A percentile compares a stretch with the other conserved stretches of the same genome.
Evolutionary conservation across 441 rosid species (phyloP).

Genomic region (Mallotus japonicus): DNA sequence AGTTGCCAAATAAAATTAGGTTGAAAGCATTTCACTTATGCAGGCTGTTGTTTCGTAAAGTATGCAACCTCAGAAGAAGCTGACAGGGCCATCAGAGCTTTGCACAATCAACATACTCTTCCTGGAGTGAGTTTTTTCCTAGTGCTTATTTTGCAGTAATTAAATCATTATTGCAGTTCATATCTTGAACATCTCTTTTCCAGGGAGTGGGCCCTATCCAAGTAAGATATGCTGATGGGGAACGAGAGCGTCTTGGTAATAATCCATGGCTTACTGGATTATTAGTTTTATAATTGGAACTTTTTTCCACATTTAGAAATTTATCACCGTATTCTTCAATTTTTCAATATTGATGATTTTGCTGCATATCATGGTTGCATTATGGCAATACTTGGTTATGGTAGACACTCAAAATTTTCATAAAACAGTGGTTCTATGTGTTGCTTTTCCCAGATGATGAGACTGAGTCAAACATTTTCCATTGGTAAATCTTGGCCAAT

Average conservation of each 20-base stretch:
- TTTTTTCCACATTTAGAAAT: background rate
- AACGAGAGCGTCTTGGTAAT: constrained; percentile 96
- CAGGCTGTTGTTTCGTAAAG: constrained; percentile 99
- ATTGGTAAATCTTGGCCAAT: constrained; percentile 4
- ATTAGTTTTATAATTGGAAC: constrained; percentile 4
- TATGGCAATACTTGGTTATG: background rate
- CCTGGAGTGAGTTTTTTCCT: constrained; percentile 74
- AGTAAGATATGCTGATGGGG: constrained; percentile 99
- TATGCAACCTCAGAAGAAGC: constrained; percentile 93
- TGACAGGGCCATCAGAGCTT: constrained; percentile 93
- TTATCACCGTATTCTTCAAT: background rate
- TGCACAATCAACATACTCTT: constrained; percentile 88
- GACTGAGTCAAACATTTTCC: constrained; percentile 9
- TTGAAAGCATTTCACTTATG: constrained; percentile 45
- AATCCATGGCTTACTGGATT: constrained; percentile 16
- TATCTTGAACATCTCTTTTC: constrained; percentile 28
- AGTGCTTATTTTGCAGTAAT: constrained; percentile 25
- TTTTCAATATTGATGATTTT: constrained; percentile 11
- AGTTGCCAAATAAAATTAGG: background rate
- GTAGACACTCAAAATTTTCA: background rate
- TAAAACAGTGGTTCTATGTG: background rate
- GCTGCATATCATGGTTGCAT: background rate
- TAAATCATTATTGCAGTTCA: constrained; percentile 19
- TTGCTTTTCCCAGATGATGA: background rate
- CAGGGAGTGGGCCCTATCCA: constrained; percentile 97